phyloP scores from a whole-genome alignment of 306 rosid genomes.

The Vicia faba region DNA sequence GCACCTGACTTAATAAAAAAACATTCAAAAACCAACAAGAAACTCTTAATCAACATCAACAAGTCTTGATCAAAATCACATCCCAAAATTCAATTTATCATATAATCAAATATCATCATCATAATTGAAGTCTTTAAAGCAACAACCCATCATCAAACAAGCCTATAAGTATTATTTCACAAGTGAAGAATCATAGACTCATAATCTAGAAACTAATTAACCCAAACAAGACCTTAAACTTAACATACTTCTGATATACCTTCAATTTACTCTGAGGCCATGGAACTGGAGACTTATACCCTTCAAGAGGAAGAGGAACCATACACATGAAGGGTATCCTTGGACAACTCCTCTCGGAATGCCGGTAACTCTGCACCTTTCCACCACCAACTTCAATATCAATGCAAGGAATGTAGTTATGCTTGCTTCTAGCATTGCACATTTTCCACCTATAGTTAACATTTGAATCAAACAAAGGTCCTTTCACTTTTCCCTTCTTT shows the following conservation, averaged over 20 bases:
- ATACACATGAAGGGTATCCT: conserved; percentile 67
- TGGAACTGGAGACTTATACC: conserved; percentile 59
- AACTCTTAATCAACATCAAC: too few relatives aligned
- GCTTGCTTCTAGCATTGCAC: conserved; percentile 82
- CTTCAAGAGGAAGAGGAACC: conserved; percentile 77
- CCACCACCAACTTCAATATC: conserved; percentile 66
- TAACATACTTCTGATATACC: conserved; percentile 48
- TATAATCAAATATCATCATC: too few relatives aligned
- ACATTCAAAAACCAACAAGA: too few relatives aligned
- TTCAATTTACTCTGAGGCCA: conserved; percentile 89
- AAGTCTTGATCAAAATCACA: too few relatives aligned
- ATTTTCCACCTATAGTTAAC: conserved; percentile 71
- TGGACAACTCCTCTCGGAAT: conserved; percentile 93
- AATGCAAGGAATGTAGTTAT: conserved; percentile 89
- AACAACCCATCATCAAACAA: too few relatives aligned
- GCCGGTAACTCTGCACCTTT: conserved; percentile 76
- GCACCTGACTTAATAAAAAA: too few relatives aligned
- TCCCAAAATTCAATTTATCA: too few relatives aligned
- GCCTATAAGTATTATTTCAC: not conserved
- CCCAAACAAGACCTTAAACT: conserved; percentile 1
- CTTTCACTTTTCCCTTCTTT: conserved; percentile 54
- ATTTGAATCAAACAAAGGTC: conserved; percentile 83
- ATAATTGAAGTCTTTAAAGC: too few relatives aligned
- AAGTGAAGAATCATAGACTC: conserved; percentile 2
- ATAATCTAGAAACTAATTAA: not conserved